Evolutionary conservation across 495 filamentous ascomycete genomes (phyloP).

Genomic region (Xylaria palmicola): DNA sequence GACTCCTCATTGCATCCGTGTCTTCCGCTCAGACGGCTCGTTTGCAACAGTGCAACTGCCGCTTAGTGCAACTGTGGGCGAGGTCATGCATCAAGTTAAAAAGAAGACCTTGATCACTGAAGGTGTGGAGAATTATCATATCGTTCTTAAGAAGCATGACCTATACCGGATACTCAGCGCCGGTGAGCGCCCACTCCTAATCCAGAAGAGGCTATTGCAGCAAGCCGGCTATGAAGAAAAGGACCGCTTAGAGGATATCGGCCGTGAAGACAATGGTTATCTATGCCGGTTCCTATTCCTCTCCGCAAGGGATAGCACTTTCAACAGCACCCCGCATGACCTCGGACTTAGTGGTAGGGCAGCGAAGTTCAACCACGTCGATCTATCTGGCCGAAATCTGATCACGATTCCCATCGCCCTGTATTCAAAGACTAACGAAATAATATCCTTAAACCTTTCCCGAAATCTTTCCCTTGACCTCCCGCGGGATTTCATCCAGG

Average conservation of each 20-base stretch:
- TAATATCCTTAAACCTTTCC: conserved; percentile 91
- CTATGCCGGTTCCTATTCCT: conserved; percentile 93
- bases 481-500: conserved; percentile 94
- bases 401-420: conserved; percentile 92
- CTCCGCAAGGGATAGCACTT: conserved; percentile 82
- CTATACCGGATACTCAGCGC: conserved; percentile 77
- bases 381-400: conserved; percentile 86
- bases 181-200: conserved; percentile 79
- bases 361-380: conserved; percentile 89
- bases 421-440: conserved; percentile 87
- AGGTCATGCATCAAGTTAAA: conserved; percentile 79
- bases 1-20: conserved; percentile 82
- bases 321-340: conserved; percentile 58
- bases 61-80: conserved; percentile 77
- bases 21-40: conserved; percentile 89
- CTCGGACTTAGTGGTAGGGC: conserved; percentile 72
- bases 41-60: conserved; percentile 85
- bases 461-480: conserved; percentile 89
- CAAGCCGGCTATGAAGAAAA: conserved; percentile 87
- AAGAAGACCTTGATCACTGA: conserved; percentile 91
- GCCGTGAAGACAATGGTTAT: conserved; percentile 97
- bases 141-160: conserved; percentile 90
- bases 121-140: conserved; percentile 87
- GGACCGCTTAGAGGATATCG: conserved; percentile 89
- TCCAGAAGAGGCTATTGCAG: conserved; percentile 90